A percentile compares a stretch with the other conserved stretches of the same genome.
phyloP scores from a whole-genome alignment of 495 filamentous ascomycete genomes.

The Penicillium odoratum region DNA sequence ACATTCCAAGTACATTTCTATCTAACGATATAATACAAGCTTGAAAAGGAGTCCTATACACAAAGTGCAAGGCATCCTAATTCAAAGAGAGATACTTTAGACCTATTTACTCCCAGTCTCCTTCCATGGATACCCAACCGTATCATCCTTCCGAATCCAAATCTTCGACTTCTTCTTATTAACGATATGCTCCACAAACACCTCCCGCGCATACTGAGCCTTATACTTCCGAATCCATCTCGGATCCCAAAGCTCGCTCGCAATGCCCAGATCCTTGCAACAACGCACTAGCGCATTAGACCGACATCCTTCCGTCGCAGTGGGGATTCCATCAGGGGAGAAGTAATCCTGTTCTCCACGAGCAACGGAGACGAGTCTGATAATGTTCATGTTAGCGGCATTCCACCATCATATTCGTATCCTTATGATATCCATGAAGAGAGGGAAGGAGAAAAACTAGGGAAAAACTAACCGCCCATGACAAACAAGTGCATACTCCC shows the following conservation, averaged over 20 bases:
- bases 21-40: slow-evolving; percentile 9
- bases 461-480: slow-evolving; percentile 71
- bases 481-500: slow-evolving; percentile 91
- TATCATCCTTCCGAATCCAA: slow-evolving; percentile 82
- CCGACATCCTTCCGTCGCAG: slow-evolving; percentile 94
- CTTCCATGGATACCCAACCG: slow-evolving; percentile 77
- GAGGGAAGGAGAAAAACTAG: slow-evolving; percentile 30
- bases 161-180: slow-evolving; percentile 89
- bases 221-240: slow-evolving; percentile 77
- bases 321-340: slow-evolving; percentile 87
- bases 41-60: neutral
- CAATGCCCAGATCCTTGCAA: slow-evolving; percentile 96
- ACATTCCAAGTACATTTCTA: neutral
- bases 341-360: slow-evolving; percentile 97
- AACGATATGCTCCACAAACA: slow-evolving; percentile 76
- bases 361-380: slow-evolving; percentile 84
- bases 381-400: slow-evolving; percentile 1
- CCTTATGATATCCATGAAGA: neutral
- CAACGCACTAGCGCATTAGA: slow-evolving; percentile 95
- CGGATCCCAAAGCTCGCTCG: slow-evolving; percentile 95
- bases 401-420: too few relatives aligned
- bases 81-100: neutral
- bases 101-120: slow-evolving; percentile 19
- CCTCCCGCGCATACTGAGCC: slow-evolving; percentile 69
- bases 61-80: neutral